Evolutionary conservation across 2,329 filamentous ascomycete genomes (phyloP).

Genomic region (Triangularia setosa): DNA sequence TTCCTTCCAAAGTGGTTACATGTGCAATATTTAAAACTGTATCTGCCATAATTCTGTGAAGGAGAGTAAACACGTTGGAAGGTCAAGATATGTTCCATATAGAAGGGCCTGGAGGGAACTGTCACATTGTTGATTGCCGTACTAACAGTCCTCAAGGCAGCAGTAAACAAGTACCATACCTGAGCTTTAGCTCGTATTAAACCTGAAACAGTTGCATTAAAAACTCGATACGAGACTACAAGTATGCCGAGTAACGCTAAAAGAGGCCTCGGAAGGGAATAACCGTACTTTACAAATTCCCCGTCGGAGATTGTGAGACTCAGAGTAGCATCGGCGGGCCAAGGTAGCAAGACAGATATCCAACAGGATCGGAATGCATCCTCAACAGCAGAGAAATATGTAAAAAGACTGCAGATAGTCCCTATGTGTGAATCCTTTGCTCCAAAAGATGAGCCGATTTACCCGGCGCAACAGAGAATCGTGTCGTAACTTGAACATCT

Average conservation of each 20-base stretch:
- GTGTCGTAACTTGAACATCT: neutral
- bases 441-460: neutral
- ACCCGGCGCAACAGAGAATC: neutral
- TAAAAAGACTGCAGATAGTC: no score
- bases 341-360: neutral
- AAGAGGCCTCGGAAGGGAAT: neutral
- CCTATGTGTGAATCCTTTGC: neutral
- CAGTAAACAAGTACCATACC: neutral
- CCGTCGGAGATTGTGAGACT: neutral
- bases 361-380: neutral
- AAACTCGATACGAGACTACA: neutral
- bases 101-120: no score
- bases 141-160: no score
- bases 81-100: no score
- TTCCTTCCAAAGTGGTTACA: no score
- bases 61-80: no score
- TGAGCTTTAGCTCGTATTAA: neutral
- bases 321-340: neutral
- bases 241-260: neutral
- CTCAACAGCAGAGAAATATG: neutral
- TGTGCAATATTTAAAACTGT: no score
- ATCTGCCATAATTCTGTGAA: no score
- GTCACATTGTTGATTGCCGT: no score
- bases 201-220: neutral
- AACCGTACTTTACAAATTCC: neutral